phyloP scores from a whole-genome alignment of 352 stramenopile species.

The Aphanomyces invadans region DNA sequence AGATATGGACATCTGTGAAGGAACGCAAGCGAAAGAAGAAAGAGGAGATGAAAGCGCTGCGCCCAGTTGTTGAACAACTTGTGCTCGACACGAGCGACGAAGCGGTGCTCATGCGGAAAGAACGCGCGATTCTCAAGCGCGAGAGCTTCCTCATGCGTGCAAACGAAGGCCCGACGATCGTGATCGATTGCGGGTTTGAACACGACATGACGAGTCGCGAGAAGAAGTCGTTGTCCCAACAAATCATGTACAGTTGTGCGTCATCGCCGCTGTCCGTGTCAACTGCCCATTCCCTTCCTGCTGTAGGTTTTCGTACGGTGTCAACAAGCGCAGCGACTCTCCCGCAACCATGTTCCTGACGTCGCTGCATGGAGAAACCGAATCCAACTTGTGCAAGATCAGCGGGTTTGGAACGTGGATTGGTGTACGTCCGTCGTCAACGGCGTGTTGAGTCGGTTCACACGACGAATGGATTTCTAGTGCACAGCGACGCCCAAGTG shows the following conservation, averaged over 20 bases:
- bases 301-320: slow-evolving; percentile 75
- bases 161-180: slow-evolving; percentile 70
- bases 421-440: slow-evolving; percentile 33
- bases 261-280: slow-evolving; percentile 29
- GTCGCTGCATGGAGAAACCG: slow-evolving; percentile 62
- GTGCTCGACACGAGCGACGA: slow-evolving; percentile 76
- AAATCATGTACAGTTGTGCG: slow-evolving; percentile 88
- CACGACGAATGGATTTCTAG: too few relatives aligned
- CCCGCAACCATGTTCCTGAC: slow-evolving; percentile 61
- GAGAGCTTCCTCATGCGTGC: slow-evolving; percentile 71
- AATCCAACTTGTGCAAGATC: slow-evolving; percentile 83
- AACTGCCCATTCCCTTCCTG: slow-evolving; percentile 29
- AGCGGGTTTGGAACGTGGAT: slow-evolving; percentile 83
- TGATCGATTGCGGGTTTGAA: slow-evolving; percentile 94
- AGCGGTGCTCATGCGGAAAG: slow-evolving; percentile 48
- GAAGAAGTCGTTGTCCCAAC: slow-evolving; percentile 89
- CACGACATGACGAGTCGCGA: slow-evolving; percentile 89
- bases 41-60: slow-evolving; percentile 35
- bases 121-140: slow-evolving; percentile 59
- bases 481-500: slow-evolving; percentile 47
- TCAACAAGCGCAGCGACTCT: slow-evolving; percentile 49
- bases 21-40: slow-evolving; percentile 35
- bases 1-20: slow-evolving; percentile 13
- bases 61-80: slow-evolving; percentile 35
- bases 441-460: too few relatives aligned